Percentiles rank a stretch among this genome's conserved stretches.
phyloP scores from a whole-genome alignment of 2,329 filamentous ascomycete genomes.

The Aquanectria penicillioides region DNA sequence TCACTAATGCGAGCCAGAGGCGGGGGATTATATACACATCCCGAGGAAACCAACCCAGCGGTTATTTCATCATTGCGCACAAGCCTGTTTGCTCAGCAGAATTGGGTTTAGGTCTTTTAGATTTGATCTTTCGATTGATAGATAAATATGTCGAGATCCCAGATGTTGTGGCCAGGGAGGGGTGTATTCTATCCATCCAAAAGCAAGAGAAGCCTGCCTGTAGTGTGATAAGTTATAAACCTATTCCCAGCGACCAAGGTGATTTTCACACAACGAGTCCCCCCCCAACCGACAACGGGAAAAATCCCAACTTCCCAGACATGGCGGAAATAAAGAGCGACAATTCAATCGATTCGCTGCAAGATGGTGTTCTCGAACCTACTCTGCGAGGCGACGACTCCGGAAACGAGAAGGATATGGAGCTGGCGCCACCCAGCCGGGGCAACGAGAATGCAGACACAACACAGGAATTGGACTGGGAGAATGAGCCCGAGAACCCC shows the following conservation, averaged over 20 bases:
- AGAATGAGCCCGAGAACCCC: constrained; percentile 56
- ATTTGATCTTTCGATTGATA: too few species aligned
- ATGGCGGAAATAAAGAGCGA: constrained; percentile 21
- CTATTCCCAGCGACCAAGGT: too few species aligned
- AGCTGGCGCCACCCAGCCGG: constrained; percentile 20
- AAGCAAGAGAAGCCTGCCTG: too few species aligned
- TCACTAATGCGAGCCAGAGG: not conserved
- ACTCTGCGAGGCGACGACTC: constrained; percentile 18
- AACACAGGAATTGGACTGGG: constrained; percentile 43
- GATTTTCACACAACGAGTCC: too few species aligned
- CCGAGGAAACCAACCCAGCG: not conserved
- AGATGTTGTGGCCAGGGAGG: too few species aligned
- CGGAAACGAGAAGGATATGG: constrained; percentile 45
- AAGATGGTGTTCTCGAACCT: constrained; percentile 4
- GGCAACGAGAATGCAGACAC: not conserved
- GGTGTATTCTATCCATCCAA: too few species aligned
- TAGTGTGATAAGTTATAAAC: too few species aligned
- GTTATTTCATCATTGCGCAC: too few species aligned
- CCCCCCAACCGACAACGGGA: too few species aligned
- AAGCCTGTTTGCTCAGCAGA: constrained; percentile 12
- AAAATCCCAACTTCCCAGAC: not conserved
- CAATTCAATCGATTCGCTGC: not conserved
- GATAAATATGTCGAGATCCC: too few species aligned
- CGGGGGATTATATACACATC: constrained; percentile 16
- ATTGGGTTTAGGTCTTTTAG: not conserved